Conservation (phyloP, 2,329 filamentous ascomycete species). For the Scedosporium apiospermum region DNA sequence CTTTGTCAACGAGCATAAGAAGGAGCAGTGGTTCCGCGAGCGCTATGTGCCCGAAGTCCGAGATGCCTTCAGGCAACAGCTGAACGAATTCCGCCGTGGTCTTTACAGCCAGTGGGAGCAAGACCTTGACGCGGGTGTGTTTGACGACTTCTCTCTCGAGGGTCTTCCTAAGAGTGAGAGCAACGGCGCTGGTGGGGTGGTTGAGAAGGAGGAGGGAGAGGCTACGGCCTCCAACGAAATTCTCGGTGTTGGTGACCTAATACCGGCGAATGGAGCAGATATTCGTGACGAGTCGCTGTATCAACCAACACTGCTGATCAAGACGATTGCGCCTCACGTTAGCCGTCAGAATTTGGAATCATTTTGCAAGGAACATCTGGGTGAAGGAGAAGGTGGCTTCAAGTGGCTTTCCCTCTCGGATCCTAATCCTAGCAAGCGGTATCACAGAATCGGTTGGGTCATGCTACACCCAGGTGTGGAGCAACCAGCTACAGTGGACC, state of each 20-base stretch:
- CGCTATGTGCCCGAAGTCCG: slow-evolving; percentile 80
- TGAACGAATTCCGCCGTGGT: slow-evolving; percentile 70
- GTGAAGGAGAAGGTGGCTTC: slow-evolving; percentile 83
- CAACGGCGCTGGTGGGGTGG: slow-evolving; percentile 72
- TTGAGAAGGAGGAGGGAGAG: slow-evolving; percentile 95
- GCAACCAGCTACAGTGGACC: slow-evolving; percentile 53
- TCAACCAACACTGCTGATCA: slow-evolving; percentile 91
- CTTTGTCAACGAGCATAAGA: slow-evolving; percentile 88
- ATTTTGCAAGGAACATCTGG: slow-evolving; percentile 89
- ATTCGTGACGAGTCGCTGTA: slow-evolving; percentile 80
- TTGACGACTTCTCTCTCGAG: slow-evolving; percentile 91
- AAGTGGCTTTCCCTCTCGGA: slow-evolving; percentile 95
- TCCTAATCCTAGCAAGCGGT: slow-evolving; percentile 93
- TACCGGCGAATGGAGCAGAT: slow-evolving; percentile 75
- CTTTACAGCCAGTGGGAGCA: slow-evolving; percentile 82
- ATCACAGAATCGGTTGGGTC: slow-evolving; percentile 97
- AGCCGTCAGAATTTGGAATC: slow-evolving; percentile 87
- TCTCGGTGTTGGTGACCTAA: slow-evolving; percentile 80
- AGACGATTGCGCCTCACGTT: slow-evolving; percentile 94
- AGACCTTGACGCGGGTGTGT: slow-evolving; percentile 73
- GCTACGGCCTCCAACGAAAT: slow-evolving; percentile 87
- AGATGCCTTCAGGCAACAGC: slow-evolving; percentile 61
- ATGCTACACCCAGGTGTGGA: slow-evolving; percentile 80
- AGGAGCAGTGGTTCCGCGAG: slow-evolving; percentile 97
- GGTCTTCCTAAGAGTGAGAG: slow-evolving; percentile 89